Percentiles rank a stretch among this genome's conserved stretches.
Conservation (phyloP, 2,329 filamentous ascomycete genomes). For the Diplodia intermedia region DNA sequence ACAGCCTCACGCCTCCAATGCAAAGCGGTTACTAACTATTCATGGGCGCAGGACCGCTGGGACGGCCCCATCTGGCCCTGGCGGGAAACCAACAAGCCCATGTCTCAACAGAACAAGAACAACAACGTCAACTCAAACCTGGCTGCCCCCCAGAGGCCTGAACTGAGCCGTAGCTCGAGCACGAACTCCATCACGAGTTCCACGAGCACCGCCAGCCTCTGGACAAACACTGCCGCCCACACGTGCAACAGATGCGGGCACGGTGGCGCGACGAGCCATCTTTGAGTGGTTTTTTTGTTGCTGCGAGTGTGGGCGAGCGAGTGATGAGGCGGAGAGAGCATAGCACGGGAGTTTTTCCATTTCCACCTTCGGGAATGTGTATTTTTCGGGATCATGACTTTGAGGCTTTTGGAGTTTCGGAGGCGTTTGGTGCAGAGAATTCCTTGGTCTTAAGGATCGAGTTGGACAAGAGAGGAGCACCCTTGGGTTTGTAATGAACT, state of each 20-base stretch:
- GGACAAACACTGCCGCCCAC: slow-evolving; percentile 3
- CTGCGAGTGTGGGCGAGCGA: neutral
- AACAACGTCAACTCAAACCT: neutral
- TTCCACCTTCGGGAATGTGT: slow-evolving; percentile 8
- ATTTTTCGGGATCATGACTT: neutral
- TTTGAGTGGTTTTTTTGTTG: slow-evolving; percentile 7
- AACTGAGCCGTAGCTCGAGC: slow-evolving; percentile 15
- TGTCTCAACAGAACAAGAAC: slow-evolving; percentile 27
- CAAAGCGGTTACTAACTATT: slow-evolving; percentile 6
- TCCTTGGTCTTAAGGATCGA: slow-evolving; percentile 29
- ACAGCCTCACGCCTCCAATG: neutral
- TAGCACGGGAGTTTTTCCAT: neutral
- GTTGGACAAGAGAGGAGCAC: slow-evolving; percentile 7
- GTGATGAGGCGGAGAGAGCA: neutral
- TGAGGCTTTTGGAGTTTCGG: slow-evolving; percentile 1
- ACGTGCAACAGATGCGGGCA: slow-evolving; percentile 16
- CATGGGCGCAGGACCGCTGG: slow-evolving; percentile 29
- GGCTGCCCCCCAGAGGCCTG: slow-evolving; percentile 16
- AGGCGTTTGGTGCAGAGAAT: neutral
- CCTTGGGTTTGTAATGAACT: slow-evolving; percentile 16
- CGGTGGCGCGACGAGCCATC: slow-evolving; percentile 23
- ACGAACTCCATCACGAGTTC: slow-evolving; percentile 2
- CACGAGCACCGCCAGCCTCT: slow-evolving; percentile 10
- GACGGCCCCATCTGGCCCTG: slow-evolving; percentile 28
- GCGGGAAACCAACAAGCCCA: slow-evolving; percentile 29